Base-by-base conservation (phyloP, 192 early-diverging fungal species). In the Oehlia diaphana region DNA sequence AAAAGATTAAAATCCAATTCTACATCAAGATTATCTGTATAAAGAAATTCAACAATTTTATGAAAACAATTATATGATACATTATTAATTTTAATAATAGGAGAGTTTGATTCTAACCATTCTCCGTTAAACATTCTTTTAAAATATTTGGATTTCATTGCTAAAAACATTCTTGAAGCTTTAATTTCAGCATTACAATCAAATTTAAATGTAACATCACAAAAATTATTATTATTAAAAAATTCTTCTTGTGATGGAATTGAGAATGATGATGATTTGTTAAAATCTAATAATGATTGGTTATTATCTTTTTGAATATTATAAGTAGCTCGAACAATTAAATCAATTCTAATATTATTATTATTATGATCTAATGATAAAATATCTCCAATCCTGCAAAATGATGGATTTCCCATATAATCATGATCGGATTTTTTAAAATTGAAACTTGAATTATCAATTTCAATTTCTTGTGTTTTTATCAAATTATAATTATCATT, bases 141-240 rank as follows among this genome's bases (percentile, higher is more conserved):
- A 68, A 78, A 78, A 69, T 78, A 78, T 53, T 10, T 47, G 23
- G 77, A 78, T 53, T 64, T 68, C 31, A 64, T 42, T 21, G 77
- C 66, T 3, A 78, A 21, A 6, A 78, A 33, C 16, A 78, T 49
- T 69, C 49, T 62, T 42, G 28, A 39, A 31, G 65, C 77, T 53
- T 68, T 69, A n/a, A 78, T 47, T 12, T 39, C 9, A 16, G 14
- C 33, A 49, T 39, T 66, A 49, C 65, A 69, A 58, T 78, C 66
- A 35, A 78, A 78, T 63, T 21, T 69, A 33, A 78, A 78, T 63
- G 42, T n/a, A 31, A 78, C 44, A 69, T 78, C 77, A 69, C 77
- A 69, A 64, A 69, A 78, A 67, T n/a, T 35, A 31, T 44, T 39
- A 49, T 77, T 58, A 67, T 77, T 39, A n/a, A 77, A 67, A 67